phyloP scores from a whole-genome alignment of 768 basidiomycete genomes.

The Xerocomus potaroensis region DNA sequence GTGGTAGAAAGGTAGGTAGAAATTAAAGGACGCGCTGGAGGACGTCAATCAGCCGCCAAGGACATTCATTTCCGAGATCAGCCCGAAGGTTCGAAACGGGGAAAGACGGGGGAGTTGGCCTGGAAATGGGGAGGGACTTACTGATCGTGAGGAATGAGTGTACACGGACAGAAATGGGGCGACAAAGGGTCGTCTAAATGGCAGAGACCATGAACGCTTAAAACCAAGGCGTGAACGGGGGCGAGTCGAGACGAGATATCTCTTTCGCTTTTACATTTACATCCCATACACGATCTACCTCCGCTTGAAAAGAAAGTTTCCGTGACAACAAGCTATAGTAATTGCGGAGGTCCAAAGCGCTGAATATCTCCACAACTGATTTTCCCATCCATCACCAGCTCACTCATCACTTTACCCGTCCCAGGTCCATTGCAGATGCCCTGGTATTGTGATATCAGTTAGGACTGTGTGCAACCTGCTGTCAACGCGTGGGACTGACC shows the following conservation, averaged over 20 bases:
- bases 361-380: too few species aligned
- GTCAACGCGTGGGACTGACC: constrained; percentile 41
- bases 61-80: constrained; percentile 15
- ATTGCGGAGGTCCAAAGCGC: too few species aligned
- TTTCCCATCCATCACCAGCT: constrained; percentile 64
- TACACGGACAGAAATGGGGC: background rate
- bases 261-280: too few species aligned
- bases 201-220: too few species aligned
- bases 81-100: constrained; percentile 5
- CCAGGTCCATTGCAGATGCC: constrained; percentile 83
- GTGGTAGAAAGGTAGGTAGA: constrained; percentile 9
- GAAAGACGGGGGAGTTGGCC: constrained; percentile 1
- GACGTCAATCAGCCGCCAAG: constrained; percentile 16
- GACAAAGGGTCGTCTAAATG: background rate
- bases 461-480: background rate
- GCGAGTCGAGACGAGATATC: too few species aligned
- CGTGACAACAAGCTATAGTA: too few species aligned
- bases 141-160: constrained; percentile 22
- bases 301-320: constrained; percentile 5
- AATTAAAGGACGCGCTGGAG: constrained; percentile 9
- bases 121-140: constrained; percentile 10
- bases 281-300: constrained; percentile 13
- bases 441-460: constrained; percentile 30
- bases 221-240: too few species aligned
- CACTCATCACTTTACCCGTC: constrained; percentile 68